phyloP scores from a whole-genome alignment of 1,284 basidiomycete genomes.

The Phylloboletellus chloephorus region DNA sequence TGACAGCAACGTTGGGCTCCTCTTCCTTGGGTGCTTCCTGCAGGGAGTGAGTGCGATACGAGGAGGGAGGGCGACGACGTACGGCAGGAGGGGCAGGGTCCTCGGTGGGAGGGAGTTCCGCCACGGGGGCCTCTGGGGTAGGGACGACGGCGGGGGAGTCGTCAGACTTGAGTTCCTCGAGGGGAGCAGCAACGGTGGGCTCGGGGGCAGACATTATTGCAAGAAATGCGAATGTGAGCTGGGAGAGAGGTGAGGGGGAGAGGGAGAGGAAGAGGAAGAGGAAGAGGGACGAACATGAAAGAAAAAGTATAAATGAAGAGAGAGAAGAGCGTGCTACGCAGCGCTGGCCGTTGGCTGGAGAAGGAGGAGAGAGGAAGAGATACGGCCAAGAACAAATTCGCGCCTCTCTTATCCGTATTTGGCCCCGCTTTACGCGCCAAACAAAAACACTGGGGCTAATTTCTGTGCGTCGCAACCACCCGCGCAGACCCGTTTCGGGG shows the following conservation, averaged over 20 bases:
- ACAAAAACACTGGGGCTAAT: constrained; percentile 36
- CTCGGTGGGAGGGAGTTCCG: constrained; percentile 35
- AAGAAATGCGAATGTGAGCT: constrained; percentile 50
- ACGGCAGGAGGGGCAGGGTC: constrained; percentile 26
- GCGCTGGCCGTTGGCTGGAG: constrained; percentile 40
- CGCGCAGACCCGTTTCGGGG: constrained; percentile 3
- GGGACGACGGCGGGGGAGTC: constrained; percentile 42
- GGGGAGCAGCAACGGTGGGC: constrained; percentile 41
- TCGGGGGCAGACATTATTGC: constrained; percentile 78
- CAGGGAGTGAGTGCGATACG: not conserved
- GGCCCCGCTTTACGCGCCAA: constrained; percentile 40
- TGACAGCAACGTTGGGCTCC: constrained; percentile 43
- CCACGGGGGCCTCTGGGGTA: constrained; percentile 31
- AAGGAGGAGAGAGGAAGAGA: constrained; percentile 49
- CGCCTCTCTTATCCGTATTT: constrained; percentile 49
- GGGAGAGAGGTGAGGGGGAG: constrained; percentile 16
- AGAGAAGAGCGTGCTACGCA: constrained; percentile 50
- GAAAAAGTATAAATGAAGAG: constrained; percentile 46
- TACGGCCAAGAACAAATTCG: constrained; percentile 33
- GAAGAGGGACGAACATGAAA: constrained; percentile 36
- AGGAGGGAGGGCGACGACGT: constrained; percentile 9
- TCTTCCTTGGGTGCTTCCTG: constrained; percentile 51
- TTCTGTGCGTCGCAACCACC: constrained; percentile 10
- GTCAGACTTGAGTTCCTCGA: constrained; percentile 50
- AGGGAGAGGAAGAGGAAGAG: constrained; percentile 13